Conservation (phyloP, 352 stramenopile species). For the Phytophthora sojae region DNA sequence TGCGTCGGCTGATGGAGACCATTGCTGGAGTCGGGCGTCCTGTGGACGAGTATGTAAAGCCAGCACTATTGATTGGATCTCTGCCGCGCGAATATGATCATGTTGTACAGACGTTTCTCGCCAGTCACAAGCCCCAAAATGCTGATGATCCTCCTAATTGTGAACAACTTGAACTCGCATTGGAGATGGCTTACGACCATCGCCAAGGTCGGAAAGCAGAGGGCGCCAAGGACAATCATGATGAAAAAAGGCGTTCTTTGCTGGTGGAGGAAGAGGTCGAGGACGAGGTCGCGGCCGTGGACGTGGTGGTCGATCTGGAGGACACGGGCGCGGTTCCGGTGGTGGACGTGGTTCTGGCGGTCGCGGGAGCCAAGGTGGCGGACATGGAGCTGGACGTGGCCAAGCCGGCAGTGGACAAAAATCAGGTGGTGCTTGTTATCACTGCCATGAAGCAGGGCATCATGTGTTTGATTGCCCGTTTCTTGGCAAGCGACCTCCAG, state of each 20-base stretch:
- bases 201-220: constrained; percentile 2
- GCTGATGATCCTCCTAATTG: constrained; percentile 10
- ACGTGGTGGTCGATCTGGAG: constrained; percentile 2
- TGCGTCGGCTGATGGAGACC: constrained; percentile 9
- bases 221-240: not conserved
- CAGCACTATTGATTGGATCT: constrained; percentile 4
- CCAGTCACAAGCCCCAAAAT: not conserved
- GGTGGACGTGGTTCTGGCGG: constrained; percentile 7
- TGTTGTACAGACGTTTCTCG: too few species aligned
- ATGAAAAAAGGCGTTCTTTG: constrained; percentile 13
- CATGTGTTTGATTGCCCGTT: constrained; percentile 8
- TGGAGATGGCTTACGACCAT: constrained; percentile 10
- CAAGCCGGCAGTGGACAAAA: not conserved
- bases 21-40: constrained; percentile 8
- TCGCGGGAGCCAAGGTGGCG: constrained; percentile 1
- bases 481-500: constrained; percentile 8
- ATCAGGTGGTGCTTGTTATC: constrained; percentile 5
- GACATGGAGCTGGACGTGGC: not conserved
- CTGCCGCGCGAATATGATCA: too few species aligned
- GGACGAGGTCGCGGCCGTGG: not conserved
- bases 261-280: not conserved
- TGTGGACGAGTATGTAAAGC: constrained; percentile 8
- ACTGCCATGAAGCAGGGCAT: constrained; percentile 6
- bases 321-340: not conserved
- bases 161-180: constrained; percentile 10